Evolutionary conservation across 106 monocot genomes (phyloP).

Genomic region (Allium sativum): DNA sequence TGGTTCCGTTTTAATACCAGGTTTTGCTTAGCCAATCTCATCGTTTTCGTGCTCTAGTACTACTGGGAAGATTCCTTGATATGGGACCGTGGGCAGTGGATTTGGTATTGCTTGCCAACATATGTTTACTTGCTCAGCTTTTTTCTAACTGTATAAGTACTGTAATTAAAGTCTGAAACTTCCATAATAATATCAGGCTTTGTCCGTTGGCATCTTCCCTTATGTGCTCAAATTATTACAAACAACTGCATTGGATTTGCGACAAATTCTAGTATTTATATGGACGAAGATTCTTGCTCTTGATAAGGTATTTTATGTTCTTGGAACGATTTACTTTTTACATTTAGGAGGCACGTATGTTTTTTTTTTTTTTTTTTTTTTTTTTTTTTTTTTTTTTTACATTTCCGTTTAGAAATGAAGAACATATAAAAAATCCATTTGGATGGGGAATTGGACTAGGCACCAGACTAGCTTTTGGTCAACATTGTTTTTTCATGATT

Average conservation of each 20-base stretch:
- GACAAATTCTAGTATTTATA: conserved; percentile 92
- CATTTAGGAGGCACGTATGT: too few relatives aligned
- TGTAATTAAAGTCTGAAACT: neutral
- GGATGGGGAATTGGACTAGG: too few relatives aligned
- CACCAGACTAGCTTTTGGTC: too few relatives aligned
- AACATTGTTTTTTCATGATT: too few relatives aligned
- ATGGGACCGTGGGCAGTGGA: conserved; percentile 99
- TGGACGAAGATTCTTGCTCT: conserved; percentile 99
- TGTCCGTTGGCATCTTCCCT: conserved; percentile 95
- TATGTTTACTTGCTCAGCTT: conserved; percentile 1
- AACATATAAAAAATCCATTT: too few relatives aligned
- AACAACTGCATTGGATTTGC: conserved; percentile 77
- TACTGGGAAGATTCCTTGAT: conserved; percentile 97
- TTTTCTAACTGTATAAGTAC: neutral
- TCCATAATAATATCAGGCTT: conserved; percentile 30
- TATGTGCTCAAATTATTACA: conserved; percentile 90
- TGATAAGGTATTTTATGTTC: conserved; percentile 61
- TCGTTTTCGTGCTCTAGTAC: conserved; percentile 80
- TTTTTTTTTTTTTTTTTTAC: too few relatives aligned
- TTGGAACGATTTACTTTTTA: too few relatives aligned
- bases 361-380: too few relatives aligned
- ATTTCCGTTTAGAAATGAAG: too few relatives aligned
- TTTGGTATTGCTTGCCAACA: conserved; percentile 33
- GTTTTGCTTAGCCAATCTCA: conserved; percentile 96
- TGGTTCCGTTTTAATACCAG: conserved; percentile 10